Evolutionary conservation across 352 stramenopile species (phyloP).

Genomic region (Globisporangium megalacanthum): DNA sequence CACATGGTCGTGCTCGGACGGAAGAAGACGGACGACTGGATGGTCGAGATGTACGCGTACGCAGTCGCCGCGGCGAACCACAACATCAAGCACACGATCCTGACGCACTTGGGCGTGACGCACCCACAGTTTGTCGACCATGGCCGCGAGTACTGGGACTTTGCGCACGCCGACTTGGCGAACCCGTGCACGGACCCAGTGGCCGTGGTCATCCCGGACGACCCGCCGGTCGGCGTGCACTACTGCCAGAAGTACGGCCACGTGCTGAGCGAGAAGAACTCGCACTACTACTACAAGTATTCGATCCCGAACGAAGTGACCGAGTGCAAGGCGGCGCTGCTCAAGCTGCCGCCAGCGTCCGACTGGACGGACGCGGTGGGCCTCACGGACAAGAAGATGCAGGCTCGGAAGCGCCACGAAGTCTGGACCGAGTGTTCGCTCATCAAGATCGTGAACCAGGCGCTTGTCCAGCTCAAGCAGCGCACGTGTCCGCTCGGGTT

Average conservation of each 20-base stretch:
- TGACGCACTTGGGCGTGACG: conserved; percentile 19
- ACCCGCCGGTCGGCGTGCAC: conserved; percentile 21
- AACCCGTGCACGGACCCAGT: conserved; percentile 19
- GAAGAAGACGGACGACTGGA: conserved; percentile 19
- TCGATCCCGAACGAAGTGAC: conserved; percentile 36
- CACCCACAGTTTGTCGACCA: conserved; percentile 12
- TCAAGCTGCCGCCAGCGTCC: conserved; percentile 31
- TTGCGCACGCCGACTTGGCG: conserved; percentile 8
- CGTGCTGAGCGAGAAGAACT: conserved; percentile 29
- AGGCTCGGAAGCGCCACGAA: conserved; percentile 20
- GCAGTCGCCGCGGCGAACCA: conserved; percentile 20
- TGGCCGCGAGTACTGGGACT: conserved; percentile 18
- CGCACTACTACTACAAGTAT: conserved; percentile 57
- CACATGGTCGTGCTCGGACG: conserved; percentile 16
- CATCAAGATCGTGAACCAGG: conserved; percentile 22
- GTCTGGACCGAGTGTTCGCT: conserved; percentile 27
- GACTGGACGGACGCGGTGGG: conserved; percentile 25
- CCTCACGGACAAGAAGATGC: conserved; percentile 9
- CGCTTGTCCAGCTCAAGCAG: conserved; percentile 17
- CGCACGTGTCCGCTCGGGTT: conserved; percentile 34
- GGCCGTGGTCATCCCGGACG: conserved; percentile 8
- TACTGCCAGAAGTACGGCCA: conserved; percentile 44
- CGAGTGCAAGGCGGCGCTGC: conserved; percentile 34
- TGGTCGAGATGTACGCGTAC: conserved; percentile 31
- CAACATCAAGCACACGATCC: conserved; percentile 26